Conservation (phyloP, 306 rosid species). For the Fragaria iinumae region DNA sequence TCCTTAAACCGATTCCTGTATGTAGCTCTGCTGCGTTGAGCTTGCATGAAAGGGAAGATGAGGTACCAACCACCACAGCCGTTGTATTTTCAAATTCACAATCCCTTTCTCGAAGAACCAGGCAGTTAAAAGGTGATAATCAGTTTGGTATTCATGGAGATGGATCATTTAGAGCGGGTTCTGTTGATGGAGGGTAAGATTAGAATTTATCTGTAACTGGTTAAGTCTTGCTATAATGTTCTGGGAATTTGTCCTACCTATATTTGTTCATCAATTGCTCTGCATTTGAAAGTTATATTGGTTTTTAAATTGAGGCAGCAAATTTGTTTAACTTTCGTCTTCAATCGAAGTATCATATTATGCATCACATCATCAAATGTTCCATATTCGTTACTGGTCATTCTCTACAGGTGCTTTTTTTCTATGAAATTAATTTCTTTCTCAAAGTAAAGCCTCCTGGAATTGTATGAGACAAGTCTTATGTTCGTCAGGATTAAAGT, state of each 20-base stretch:
- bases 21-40: constrained; percentile 68
- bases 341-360: background rate
- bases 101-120: constrained; percentile 91
- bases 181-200: constrained; percentile 86
- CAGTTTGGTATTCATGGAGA: constrained; percentile 58
- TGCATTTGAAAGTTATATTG: background rate
- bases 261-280: background rate
- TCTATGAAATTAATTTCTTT: background rate
- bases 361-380: constrained; percentile 3
- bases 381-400: no score
- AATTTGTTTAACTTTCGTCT: constrained; percentile 1
- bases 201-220: constrained; percentile 27
- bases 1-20: constrained; percentile 33
- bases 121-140: constrained; percentile 75
- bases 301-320: background rate
- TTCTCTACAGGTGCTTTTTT: constrained; percentile 1
- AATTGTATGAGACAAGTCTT: background rate
- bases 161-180: constrained; percentile 68
- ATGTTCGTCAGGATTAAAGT: background rate
- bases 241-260: background rate
- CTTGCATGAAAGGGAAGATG: constrained; percentile 76
- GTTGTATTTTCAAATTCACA: constrained; percentile 66
- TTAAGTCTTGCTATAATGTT: background rate
- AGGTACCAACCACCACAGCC: constrained; percentile 83
- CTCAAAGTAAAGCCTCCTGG: background rate